These are phyloP conservation scores for Colletotrichum echinochloae DNA, from an alignment of 2,329 filamentous ascomycete species.

Conservation along the genomic window DNA sequence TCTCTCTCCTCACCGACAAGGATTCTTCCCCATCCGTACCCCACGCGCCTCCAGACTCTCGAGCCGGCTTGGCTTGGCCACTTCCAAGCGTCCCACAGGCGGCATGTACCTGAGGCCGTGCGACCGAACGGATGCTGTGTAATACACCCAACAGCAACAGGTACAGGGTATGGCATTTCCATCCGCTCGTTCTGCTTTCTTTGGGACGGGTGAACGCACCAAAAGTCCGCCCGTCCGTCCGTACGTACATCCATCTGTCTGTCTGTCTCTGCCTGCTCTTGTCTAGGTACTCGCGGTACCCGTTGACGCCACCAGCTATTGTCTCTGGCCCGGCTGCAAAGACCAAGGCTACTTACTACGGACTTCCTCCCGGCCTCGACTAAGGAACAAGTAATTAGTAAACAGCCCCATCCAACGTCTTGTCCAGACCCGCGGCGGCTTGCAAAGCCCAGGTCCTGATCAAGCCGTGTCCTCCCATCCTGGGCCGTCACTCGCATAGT, in stretches of 20 bases:
- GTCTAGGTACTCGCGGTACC: conserved; percentile 17
- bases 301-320: conserved; percentile 3
- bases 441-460: conserved; percentile 6
- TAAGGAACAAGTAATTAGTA: background rate
- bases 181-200: conserved; percentile 24
- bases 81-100: too few relatives aligned
- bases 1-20: conserved; percentile 5
- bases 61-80: too few relatives aligned
- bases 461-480: background rate
- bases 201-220: too few relatives aligned
- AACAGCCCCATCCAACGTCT: background rate
- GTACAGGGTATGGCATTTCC: conserved; percentile 18
- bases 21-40: conserved; percentile 20
- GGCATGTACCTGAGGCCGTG: too few relatives aligned
- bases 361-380: background rate
- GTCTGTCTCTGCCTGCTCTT: background rate
- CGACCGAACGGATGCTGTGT: conserved; percentile 26
- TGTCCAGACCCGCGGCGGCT: conserved; percentile 8
- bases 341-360: background rate
- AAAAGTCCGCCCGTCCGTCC: too few relatives aligned
- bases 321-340: background rate
- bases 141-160: too few relatives aligned
- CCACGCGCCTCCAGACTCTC: too few relatives aligned
- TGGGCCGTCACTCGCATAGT: background rate
- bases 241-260: too few relatives aligned